phyloP scores from a whole-genome alignment of 768 basidiomycete species.

The Wakefieldia striispora region DNA sequence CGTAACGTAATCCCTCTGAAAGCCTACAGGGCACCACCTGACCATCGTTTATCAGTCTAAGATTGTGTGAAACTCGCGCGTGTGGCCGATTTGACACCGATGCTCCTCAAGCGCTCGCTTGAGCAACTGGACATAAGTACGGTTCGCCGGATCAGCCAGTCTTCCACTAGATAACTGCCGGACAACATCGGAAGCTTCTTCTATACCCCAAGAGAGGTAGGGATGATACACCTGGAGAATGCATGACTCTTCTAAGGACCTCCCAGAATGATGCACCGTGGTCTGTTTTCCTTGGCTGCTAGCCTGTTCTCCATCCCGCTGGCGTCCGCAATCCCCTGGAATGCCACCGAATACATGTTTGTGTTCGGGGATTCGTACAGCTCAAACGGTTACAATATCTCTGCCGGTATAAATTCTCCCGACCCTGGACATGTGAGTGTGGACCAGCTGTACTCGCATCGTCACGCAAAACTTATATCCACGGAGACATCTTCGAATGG shows the following conservation, averaged over 20 bases:
- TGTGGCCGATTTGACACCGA: too few species aligned
- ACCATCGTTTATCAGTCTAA: too few species aligned
- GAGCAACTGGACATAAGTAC: too few species aligned
- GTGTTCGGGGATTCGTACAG: slow-evolving; percentile 67
- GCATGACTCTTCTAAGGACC: neutral
- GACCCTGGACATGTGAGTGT: slow-evolving; percentile 48
- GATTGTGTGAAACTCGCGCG: too few species aligned
- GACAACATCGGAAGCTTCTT: neutral
- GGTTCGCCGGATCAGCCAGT: too few species aligned
- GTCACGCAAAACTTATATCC: slow-evolving; percentile 1
- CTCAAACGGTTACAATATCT: slow-evolving; percentile 56
- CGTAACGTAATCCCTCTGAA: too few species aligned
- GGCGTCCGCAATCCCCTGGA: slow-evolving; percentile 42
- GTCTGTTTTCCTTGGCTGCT: slow-evolving; percentile 1
- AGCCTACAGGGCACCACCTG: too few species aligned
- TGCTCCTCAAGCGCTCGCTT: too few species aligned
- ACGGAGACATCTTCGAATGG: slow-evolving; percentile 57
- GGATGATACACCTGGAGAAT: too few species aligned
- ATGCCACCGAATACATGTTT: slow-evolving; percentile 52
- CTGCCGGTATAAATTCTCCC: slow-evolving; percentile 51
- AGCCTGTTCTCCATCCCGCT: slow-evolving; percentile 7
- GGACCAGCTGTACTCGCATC: neutral
- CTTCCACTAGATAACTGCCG: neutral
- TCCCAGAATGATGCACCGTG: slow-evolving; percentile 11
- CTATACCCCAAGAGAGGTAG: too few species aligned